Percentiles rank a stretch among this genome's conserved stretches.
phyloP scores from a whole-genome alignment of 1,139 yeast genomes.

The Blastobotrys proliferans region DNA sequence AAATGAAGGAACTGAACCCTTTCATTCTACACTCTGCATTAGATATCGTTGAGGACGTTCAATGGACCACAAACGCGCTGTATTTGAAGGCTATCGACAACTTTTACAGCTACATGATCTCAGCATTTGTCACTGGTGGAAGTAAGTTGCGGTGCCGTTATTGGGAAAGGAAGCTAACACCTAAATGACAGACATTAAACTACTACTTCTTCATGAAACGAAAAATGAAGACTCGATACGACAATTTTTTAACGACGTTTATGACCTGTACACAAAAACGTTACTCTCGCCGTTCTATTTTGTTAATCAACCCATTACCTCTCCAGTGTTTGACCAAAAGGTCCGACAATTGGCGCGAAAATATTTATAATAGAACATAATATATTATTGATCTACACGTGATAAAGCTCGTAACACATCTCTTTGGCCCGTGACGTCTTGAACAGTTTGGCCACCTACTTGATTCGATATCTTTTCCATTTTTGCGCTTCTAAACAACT shows the following conservation, averaged over 20 bases:
- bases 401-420: conserved; percentile 8
- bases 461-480: conserved; percentile 14
- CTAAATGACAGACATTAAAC: conserved; percentile 50
- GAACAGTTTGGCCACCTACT: not conserved
- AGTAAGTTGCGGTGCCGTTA: conserved; percentile 30
- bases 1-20: conserved; percentile 76
- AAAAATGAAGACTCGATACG: conserved; percentile 68
- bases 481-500: conserved; percentile 14
- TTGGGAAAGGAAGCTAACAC: not conserved
- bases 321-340: conserved; percentile 71
- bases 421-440: not conserved
- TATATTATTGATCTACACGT: not conserved
- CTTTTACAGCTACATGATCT: conserved; percentile 74
- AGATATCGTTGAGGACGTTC: conserved; percentile 84
- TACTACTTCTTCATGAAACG: conserved; percentile 70
- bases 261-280: conserved; percentile 84
- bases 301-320: conserved; percentile 68
- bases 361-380: conserved; percentile 46
- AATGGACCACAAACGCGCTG: conserved; percentile 66
- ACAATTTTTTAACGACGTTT: conserved; percentile 78
- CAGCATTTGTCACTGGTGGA: conserved; percentile 85
- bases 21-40: conserved; percentile 84
- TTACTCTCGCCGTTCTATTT: conserved; percentile 82
- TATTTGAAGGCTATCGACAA: conserved; percentile 78
- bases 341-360: conserved; percentile 71